Evolutionary conservation across 2,329 filamentous ascomycete species (phyloP).

Genomic region (Salinomyces thailandicus): DNA sequence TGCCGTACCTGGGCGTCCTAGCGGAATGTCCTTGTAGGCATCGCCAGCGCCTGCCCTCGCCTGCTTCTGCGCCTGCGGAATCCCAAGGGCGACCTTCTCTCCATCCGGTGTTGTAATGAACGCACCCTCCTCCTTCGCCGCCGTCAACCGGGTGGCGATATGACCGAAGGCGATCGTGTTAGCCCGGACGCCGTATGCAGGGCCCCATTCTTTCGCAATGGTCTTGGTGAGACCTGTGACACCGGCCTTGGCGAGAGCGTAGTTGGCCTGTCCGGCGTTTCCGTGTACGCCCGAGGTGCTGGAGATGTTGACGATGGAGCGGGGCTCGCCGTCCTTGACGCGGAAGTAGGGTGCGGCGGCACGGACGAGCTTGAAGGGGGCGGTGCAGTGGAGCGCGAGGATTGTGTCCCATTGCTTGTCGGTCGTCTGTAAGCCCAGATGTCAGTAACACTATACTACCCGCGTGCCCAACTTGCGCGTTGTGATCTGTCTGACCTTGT

Average conservation of each 20-base stretch:
- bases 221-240: conserved; percentile 76
- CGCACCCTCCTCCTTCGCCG: conserved; percentile 72
- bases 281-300: conserved; percentile 74
- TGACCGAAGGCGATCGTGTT: conserved; percentile 80
- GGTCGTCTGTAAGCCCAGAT: conserved; percentile 47
- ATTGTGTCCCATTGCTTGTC: conserved; percentile 91
- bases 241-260: conserved; percentile 74
- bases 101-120: conserved; percentile 69
- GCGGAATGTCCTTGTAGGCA: conserved; percentile 55
- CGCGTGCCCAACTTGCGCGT: too few relatives aligned
- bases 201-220: conserved; percentile 86
- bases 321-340: conserved; percentile 68
- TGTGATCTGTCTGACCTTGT: conserved; percentile 47
- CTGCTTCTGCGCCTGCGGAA: conserved; percentile 51
- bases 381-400: conserved; percentile 69
- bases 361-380: conserved; percentile 73
- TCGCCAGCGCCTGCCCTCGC: conserved; percentile 32
- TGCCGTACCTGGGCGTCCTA: conserved; percentile 64
- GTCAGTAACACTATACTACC: not conserved
- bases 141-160: conserved; percentile 70
- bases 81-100: conserved; percentile 62
- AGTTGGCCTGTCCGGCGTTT: conserved; percentile 87
- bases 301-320: conserved; percentile 74
- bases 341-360: conserved; percentile 78
- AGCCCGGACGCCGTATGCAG: conserved; percentile 65